These are phyloP conservation scores for Dendrocalamus latiflorus DNA, from an alignment of 202 grass and related monocot species.

Conservation along the genomic window DNA sequence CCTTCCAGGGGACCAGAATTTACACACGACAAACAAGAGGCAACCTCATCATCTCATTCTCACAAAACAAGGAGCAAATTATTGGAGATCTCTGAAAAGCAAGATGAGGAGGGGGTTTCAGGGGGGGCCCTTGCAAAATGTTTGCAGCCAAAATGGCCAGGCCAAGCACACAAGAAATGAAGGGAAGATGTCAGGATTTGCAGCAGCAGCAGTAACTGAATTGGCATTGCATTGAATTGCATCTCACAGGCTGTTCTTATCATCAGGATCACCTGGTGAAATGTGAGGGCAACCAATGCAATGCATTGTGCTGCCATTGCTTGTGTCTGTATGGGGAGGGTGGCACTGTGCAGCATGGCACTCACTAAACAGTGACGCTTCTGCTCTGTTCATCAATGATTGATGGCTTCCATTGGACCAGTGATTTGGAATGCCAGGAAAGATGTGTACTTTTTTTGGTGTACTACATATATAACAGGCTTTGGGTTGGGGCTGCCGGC, in stretches of 20 bases:
- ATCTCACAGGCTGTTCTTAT: neutral
- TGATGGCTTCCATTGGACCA: conserved; percentile 53
- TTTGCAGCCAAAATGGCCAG: conserved; percentile 8
- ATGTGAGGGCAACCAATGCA: neutral
- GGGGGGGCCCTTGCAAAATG: neutral
- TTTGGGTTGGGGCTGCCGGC: conserved; percentile 15
- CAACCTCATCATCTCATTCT: conserved; percentile 16
- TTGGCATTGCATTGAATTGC: neutral
- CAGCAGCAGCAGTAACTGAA: conserved; percentile 29
- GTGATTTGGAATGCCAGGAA: conserved; percentile 46
- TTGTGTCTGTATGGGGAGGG: neutral
- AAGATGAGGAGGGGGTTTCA: neutral
- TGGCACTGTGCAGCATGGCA: neutral
- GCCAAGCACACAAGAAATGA: conserved; percentile 24
- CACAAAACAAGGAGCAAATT: conserved; percentile 33
- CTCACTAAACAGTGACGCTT: neutral
- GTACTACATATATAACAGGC: neutral
- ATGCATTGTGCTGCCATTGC: neutral
- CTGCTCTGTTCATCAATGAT: conserved; percentile 65
- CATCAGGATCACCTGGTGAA: conserved; percentile 15
- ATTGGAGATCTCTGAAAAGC: conserved; percentile 30
- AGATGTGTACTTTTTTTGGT: conserved; percentile 36
- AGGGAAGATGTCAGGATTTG: conserved; percentile 2
- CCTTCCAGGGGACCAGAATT: conserved; percentile 51
- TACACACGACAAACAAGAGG: conserved; percentile 52